Percentiles rank a stretch among this genome's conserved stretches.
phyloP scores from a whole-genome alignment of 2,329 filamentous ascomycete species.

The Cucurbitaria berberidis region DNA sequence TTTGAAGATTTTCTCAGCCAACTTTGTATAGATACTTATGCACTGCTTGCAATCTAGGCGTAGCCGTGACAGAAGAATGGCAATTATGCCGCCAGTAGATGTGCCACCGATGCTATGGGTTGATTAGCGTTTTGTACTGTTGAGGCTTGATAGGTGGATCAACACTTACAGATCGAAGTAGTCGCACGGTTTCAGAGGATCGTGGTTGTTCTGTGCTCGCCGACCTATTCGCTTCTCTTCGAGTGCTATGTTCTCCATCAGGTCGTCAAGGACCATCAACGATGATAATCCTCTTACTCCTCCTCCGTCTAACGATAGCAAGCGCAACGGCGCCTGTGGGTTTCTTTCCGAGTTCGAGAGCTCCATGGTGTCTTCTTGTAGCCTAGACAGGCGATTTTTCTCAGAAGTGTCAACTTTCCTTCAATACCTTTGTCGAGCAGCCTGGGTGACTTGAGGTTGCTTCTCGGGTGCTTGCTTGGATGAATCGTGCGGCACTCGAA shows the following conservation, averaged over 20 bases:
- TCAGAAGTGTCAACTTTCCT: not conserved
- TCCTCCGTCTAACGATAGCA: slow-evolving; percentile 47
- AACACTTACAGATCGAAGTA: slow-evolving; percentile 47
- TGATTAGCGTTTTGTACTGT: not conserved
- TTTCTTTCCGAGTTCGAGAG: slow-evolving; percentile 35
- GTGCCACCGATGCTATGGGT: slow-evolving; percentile 43
- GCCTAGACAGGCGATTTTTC: not conserved
- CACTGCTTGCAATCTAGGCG: slow-evolving; percentile 47
- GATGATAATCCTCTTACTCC: slow-evolving; percentile 49
- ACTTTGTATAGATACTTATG: slow-evolving; percentile 45
- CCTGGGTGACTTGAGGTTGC: not conserved
- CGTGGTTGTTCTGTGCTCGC: slow-evolving; percentile 33
- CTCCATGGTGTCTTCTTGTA: slow-evolving; percentile 23
- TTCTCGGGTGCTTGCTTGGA: not conserved
- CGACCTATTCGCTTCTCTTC: slow-evolving; percentile 48
- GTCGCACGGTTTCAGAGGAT: slow-evolving; percentile 46
- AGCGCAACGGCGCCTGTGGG: slow-evolving; percentile 41
- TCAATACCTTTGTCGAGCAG: not conserved
- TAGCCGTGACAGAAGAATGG: slow-evolving; percentile 48
- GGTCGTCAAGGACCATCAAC: slow-evolving; percentile 47
- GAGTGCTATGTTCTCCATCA: slow-evolving; percentile 48
- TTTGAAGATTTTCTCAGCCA: slow-evolving; percentile 48
- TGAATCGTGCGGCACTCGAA: not conserved
- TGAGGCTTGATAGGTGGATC: not conserved
- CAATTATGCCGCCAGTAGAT: slow-evolving; percentile 51